phyloP scores from a whole-genome alignment of 768 basidiomycete species.

The Lentinula aciculospora region DNA sequence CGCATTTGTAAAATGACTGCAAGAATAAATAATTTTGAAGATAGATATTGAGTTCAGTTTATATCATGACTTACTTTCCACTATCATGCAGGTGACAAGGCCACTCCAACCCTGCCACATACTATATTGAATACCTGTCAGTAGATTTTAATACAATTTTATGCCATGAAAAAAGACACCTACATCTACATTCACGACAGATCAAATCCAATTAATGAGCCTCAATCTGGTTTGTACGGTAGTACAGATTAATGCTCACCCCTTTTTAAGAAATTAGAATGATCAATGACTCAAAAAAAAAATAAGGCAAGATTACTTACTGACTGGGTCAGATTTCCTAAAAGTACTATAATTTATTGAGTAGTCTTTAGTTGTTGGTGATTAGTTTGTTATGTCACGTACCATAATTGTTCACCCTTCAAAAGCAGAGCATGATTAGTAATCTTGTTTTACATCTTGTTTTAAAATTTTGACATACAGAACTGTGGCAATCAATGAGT shows the following conservation, averaged over 20 bases:
- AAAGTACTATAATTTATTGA: neutral
- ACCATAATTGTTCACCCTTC: conserved; percentile 53
- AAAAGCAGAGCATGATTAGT: neutral
- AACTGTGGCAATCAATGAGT: conserved; percentile 36
- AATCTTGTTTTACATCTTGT: neutral
- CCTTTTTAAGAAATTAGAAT: neutral
- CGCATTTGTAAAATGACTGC: conserved; percentile 57
- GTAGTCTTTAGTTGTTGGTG: neutral
- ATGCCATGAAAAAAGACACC: neutral
- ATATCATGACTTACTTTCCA: conserved; percentile 36
- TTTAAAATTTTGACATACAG: conserved; percentile 30
- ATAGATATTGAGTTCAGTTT: neutral
- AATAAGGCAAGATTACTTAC: conserved; percentile 23
- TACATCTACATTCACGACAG: neutral
- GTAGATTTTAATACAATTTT: neutral
- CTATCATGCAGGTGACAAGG: conserved; percentile 43
- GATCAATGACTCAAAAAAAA: neutral
- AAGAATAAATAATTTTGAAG: neutral
- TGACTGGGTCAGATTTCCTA: conserved; percentile 10
- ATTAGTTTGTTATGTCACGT: conserved; percentile 4
- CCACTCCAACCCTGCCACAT: conserved; percentile 61
- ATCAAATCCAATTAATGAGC: neutral
- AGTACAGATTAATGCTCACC: neutral
- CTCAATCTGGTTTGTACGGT: neutral
- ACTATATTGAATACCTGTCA: conserved; percentile 38